A percentile compares a stretch with the other conserved stretches of the same genome.
These are phyloP conservation scores for Fusarium nanum DNA, from an alignment of 2,329 filamentous ascomycete species.

Conservation along the genomic window DNA sequence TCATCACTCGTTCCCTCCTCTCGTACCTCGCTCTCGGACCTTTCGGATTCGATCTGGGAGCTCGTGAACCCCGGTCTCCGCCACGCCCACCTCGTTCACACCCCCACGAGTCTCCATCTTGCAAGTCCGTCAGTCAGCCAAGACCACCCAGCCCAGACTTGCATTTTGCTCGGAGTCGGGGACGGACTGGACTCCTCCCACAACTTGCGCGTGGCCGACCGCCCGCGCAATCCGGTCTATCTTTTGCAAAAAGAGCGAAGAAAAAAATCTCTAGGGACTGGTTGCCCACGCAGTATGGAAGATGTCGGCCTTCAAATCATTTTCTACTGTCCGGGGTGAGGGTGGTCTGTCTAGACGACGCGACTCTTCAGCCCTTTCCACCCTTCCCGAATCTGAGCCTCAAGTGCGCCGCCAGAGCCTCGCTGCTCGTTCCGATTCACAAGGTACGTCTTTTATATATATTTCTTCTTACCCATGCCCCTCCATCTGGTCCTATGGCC, in stretches of 20 bases:
- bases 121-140: constrained; percentile 28
- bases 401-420: constrained; percentile 40
- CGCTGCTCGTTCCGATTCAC: constrained; percentile 47
- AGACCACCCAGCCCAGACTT: constrained; percentile 26
- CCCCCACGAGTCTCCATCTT: constrained; percentile 31
- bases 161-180: constrained; percentile 40
- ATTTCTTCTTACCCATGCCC: constrained; percentile 8
- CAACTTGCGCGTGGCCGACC: constrained; percentile 44
- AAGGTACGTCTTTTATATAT: constrained; percentile 44
- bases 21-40: constrained; percentile 35
- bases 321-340: constrained; percentile 45
- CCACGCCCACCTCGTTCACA: constrained; percentile 35
- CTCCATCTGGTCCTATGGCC: constrained; percentile 1
- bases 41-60: constrained; percentile 31
- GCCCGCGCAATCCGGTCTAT: constrained; percentile 38
- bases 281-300: constrained; percentile 51
- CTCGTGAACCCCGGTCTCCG: constrained; percentile 31
- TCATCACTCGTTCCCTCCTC: constrained; percentile 20
- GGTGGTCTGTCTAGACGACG: constrained; percentile 44
- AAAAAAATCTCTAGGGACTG: constrained; percentile 30
- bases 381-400: constrained; percentile 39
- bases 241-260: constrained; percentile 18
- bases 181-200: constrained; percentile 38
- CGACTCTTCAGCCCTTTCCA: constrained; percentile 43
- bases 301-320: constrained; percentile 50